Base-by-base conservation (phyloP, 257 asterid genomes). In the Eucommia ulmoides region DNA sequence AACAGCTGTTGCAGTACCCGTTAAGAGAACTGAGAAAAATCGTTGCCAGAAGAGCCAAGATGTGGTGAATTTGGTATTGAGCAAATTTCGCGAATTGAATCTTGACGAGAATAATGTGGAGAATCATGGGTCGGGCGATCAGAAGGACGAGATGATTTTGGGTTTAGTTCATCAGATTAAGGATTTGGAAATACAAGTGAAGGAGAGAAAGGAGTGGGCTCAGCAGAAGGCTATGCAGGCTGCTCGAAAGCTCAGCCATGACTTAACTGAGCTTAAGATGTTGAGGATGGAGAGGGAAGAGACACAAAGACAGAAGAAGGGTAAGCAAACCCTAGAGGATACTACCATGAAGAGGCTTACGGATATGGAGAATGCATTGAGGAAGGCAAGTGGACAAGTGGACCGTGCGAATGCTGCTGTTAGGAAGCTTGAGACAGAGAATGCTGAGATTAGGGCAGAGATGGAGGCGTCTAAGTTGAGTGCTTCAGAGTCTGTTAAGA, bases 371-470 rank as follows among this genome's bases (percentile, higher is more conserved):
- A 42, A n/a, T 7, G 48, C 48, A 6, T 2, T 42, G 19, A 42
- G 48, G 19, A 42, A 42, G 48, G 48, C 48, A 16, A 42, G 3
- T 15, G 8, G 48, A 6, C 20, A 42, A 2, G 48, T 16, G 8
- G 48, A 16, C 48, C 48, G 8, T 4, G 48, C 48, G 19, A n/a
- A 16, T 1, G 48, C 8, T 1, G 48, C 48, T 42, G 20, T 42
- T 19, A 42, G 9, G 20, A 42, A 1, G 20, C 48, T 42, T 42
- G 48, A 42, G 20, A 42, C 58, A 8, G 75, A 60, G 58, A 91
- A 86, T 55, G 95, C 95, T 1, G 98, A 91, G 57, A 83, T 86
- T 49, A 81, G 71, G 70, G 98, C 98, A 0, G 98, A 86, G 64
- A 86, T 86, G 86, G 94, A 86, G 77, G 94, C 96, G 42, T 75